phyloP scores from a whole-genome alignment of 2,329 filamentous ascomycete genomes.

The Fusarium bulbicola region DNA sequence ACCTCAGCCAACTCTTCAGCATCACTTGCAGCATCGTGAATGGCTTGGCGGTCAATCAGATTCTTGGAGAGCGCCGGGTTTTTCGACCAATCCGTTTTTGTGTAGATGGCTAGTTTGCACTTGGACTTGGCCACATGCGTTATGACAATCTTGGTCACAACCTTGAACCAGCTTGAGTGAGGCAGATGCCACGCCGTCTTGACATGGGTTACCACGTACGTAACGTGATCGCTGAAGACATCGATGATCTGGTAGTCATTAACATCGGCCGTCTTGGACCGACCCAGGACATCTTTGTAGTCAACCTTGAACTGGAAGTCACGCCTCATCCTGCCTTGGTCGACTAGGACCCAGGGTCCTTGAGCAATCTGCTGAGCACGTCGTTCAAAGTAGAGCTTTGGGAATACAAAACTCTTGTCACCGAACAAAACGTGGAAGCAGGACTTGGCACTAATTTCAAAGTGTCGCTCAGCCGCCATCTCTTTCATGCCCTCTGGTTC shows the following conservation, averaged over 20 bases:
- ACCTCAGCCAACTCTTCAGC: conserved; percentile 79
- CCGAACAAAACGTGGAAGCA: conserved; percentile 97
- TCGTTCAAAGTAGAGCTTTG: conserved; percentile 86
- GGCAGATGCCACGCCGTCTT: conserved; percentile 86
- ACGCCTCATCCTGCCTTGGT: conserved; percentile 76
- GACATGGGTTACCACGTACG: conserved; percentile 70
- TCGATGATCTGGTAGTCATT: conserved; percentile 90
- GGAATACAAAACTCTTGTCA: conserved; percentile 94
- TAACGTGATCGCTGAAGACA: conserved; percentile 77
- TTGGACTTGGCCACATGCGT: conserved; percentile 92
- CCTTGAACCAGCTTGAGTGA: conserved; percentile 78
- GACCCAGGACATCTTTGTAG: conserved; percentile 71
- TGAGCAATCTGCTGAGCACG: conserved; percentile 83
- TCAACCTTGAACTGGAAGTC: conserved; percentile 84
- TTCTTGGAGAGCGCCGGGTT: conserved; percentile 68
- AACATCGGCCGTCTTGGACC: conserved; percentile 68
- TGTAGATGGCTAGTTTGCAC: conserved; percentile 90
- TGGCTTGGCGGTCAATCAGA: conserved; percentile 74
- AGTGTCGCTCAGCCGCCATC: conserved; percentile 80
- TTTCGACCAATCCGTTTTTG: conserved; percentile 86
- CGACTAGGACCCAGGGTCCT: conserved; percentile 80
- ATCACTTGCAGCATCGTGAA: conserved; percentile 77
- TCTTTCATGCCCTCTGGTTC: conserved; percentile 83
- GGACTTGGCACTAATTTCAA: conserved; percentile 91
- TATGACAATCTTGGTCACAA: conserved; percentile 91